Percentiles rank a stretch among this genome's conserved stretches.
Conservation (phyloP, 257 asterid genomes). For the Nicotiana attenuata region DNA sequence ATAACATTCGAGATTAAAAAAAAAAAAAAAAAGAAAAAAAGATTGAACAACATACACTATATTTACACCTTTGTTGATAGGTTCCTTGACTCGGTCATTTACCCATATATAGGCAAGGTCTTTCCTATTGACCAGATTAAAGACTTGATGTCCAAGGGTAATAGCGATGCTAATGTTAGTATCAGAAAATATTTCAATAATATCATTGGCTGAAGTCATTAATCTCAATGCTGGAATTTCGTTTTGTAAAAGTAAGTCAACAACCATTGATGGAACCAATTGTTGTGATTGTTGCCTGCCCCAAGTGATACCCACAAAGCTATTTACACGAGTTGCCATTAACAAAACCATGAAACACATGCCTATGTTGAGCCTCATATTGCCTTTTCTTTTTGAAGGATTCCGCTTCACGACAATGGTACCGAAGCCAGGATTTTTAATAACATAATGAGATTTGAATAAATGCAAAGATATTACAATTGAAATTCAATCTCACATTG, state of each 20-base stretch:
- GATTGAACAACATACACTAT: slow-evolving; percentile 1
- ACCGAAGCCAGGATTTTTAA: too few species aligned
- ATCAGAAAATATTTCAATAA: background rate
- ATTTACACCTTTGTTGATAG: background rate
- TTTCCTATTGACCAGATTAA: background rate
- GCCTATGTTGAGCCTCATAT: background rate
- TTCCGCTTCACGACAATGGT: too few species aligned
- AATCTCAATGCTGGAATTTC: slow-evolving; percentile 15
- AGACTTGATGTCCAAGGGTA: background rate
- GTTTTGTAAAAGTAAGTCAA: slow-evolving; percentile 28
- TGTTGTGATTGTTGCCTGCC: slow-evolving; percentile 27
- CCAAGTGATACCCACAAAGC: slow-evolving; percentile 29
- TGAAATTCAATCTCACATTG: too few species aligned
- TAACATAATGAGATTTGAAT: too few species aligned
- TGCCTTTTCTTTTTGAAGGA: background rate
- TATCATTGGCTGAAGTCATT: background rate
- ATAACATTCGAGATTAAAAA: too few species aligned
- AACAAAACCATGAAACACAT: background rate
- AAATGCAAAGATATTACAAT: too few species aligned
- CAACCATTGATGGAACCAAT: slow-evolving; percentile 39
- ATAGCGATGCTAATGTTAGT: background rate
- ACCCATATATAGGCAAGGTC: background rate
- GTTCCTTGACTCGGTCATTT: background rate
- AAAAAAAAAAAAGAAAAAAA: background rate
- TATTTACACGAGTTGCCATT: background rate